Conservation (phyloP, 2,329 filamentous ascomycete species). For the Hymenoscyphus fructigenus region DNA sequence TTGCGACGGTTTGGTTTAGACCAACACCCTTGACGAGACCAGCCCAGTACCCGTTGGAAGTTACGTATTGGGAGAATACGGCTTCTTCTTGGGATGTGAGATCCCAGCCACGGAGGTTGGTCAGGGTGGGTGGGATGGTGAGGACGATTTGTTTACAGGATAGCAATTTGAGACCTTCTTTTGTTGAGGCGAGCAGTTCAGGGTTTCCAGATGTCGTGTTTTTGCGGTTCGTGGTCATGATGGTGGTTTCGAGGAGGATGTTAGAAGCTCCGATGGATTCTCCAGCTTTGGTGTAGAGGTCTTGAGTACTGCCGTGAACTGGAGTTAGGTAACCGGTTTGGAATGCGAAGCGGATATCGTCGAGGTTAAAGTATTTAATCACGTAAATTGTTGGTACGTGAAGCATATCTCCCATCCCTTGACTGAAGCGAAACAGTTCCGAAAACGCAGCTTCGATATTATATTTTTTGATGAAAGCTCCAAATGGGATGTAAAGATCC, state of each 20-base stretch:
- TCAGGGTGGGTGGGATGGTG: conserved; percentile 43
- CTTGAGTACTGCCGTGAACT: background rate
- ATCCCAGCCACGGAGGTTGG: conserved; percentile 38
- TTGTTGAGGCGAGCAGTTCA: conserved; percentile 6
- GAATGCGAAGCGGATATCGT: background rate
- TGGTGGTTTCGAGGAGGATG: conserved; percentile 7
- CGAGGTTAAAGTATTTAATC: conserved; percentile 5
- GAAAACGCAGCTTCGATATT: background rate
- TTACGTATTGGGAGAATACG: background rate
- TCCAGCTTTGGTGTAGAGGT: conserved; percentile 7
- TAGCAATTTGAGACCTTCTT: conserved; percentile 4
- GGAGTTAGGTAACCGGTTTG: background rate
- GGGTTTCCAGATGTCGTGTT: background rate
- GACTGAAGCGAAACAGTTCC: background rate
- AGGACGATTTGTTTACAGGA: conserved; percentile 40
- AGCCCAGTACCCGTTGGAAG: background rate
- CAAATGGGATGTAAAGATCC: background rate
- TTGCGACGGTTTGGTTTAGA: background rate
- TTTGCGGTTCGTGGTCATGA: conserved; percentile 6
- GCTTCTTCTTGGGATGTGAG: conserved; percentile 24
- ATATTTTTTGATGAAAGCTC: background rate
- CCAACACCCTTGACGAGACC: background rate
- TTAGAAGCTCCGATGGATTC: conserved; percentile 9
- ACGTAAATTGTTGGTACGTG: conserved; percentile 7
- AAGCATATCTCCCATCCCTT: conserved; percentile 5